Evolutionary conservation across 768 basidiomycete species (phyloP).

Genomic region (Collybia sp.): DNA sequence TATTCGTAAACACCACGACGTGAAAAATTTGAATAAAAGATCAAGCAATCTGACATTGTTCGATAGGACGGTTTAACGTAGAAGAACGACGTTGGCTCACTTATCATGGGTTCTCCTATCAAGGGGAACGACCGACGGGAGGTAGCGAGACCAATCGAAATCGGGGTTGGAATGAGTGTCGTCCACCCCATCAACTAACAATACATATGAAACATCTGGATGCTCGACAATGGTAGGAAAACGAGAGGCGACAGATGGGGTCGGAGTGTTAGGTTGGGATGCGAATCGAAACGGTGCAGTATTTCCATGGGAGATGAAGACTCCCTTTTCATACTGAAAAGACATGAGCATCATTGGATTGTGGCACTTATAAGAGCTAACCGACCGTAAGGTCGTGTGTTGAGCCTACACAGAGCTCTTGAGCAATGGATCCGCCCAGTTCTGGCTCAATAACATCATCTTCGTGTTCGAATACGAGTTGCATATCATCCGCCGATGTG

Average conservation of each 20-base stretch:
- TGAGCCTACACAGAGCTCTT: slow-evolving; percentile 30
- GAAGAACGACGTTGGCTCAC: slow-evolving; percentile 18
- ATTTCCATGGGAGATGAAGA: slow-evolving; percentile 33
- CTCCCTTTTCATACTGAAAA: slow-evolving; percentile 33
- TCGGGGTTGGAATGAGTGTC: slow-evolving; percentile 35
- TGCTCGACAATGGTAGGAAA: slow-evolving; percentile 34
- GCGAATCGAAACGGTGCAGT: slow-evolving; percentile 39
- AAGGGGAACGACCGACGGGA: slow-evolving; percentile 36
- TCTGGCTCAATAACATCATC: slow-evolving; percentile 19
- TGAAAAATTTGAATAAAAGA: slow-evolving; percentile 43
- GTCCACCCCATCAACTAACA: slow-evolving; percentile 35
- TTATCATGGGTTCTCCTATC: slow-evolving; percentile 40
- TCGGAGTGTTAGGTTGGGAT: slow-evolving; percentile 12
- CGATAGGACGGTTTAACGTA: neutral
- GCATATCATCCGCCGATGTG: slow-evolving; percentile 14
- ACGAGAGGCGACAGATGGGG: slow-evolving; percentile 21
- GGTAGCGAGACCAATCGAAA: slow-evolving; percentile 46
- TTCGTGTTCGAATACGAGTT: slow-evolving; percentile 13
- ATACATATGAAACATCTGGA: slow-evolving; percentile 32
- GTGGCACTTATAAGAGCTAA: neutral
- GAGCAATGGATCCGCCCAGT: slow-evolving; percentile 19
- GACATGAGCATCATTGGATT: neutral
- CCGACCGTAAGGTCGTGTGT: slow-evolving; percentile 33
- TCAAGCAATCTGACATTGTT: slow-evolving; percentile 31
- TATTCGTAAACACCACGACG: slow-evolving; percentile 45